phyloP scores from a whole-genome alignment of 306 rosid species.

The Glycine soja region DNA sequence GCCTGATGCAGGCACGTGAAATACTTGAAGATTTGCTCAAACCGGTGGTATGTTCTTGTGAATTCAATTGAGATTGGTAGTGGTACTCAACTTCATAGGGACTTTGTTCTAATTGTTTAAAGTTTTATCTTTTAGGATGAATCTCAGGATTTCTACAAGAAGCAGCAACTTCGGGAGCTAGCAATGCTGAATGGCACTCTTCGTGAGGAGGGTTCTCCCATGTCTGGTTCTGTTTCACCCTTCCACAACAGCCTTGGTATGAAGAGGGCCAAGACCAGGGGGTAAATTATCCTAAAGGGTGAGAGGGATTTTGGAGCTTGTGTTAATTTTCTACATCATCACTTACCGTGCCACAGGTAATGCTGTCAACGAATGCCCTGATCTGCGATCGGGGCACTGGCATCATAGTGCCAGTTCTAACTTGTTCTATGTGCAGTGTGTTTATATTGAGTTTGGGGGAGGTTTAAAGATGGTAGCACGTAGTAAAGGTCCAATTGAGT shows the following conservation, averaged over 20 bases:
- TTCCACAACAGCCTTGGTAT: constrained; percentile 81
- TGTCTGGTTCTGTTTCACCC: constrained; percentile 93
- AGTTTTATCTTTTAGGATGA: constrained; percentile 67
- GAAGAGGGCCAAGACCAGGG: constrained; percentile 99
- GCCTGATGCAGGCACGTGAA: constrained; percentile 83
- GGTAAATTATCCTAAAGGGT: constrained; percentile 52
- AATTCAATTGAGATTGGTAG: constrained; percentile 28
- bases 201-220: constrained; percentile 94
- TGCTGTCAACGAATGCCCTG: constrained; percentile 69
- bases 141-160: constrained; percentile 96
- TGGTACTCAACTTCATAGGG: neutral
- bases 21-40: constrained; percentile 81
- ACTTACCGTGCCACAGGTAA: constrained; percentile 56
- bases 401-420: constrained; percentile 67
- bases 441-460: constrained; percentile 60
- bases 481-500: constrained; percentile 57
- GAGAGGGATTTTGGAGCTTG: constrained; percentile 61
- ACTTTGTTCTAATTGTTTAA: constrained; percentile 36
- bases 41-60: constrained; percentile 67
- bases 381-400: constrained; percentile 85
- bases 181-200: constrained; percentile 95
- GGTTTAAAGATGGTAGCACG: constrained; percentile 54
- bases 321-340: constrained; percentile 64
- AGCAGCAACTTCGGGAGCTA: constrained; percentile 94
- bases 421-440: constrained; percentile 80